A percentile compares a stretch with the other conserved stretches of the same genome.
Conservation (phyloP, 306 rosid genomes). For the Vigna radiata region DNA sequence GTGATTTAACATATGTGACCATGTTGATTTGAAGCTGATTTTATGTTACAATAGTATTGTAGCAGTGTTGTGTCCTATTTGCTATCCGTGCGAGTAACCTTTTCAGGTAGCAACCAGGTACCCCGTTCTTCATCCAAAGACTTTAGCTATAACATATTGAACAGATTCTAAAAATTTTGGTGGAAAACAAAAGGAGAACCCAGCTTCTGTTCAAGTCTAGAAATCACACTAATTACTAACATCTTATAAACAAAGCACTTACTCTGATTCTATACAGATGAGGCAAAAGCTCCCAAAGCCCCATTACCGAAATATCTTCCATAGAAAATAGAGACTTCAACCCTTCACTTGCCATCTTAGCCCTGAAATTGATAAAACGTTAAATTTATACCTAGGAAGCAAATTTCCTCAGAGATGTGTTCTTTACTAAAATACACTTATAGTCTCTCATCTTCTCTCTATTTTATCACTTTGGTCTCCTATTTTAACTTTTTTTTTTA, state of each 20-base stretch:
- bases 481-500: background rate
- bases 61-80: background rate
- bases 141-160: background rate
- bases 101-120: background rate
- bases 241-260: slow-evolving; percentile 43
- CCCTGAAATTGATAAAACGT: slow-evolving; percentile 54
- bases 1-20: background rate
- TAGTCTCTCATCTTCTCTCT: background rate
- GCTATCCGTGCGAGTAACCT: background rate
- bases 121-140: background rate
- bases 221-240: background rate
- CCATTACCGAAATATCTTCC: slow-evolving; percentile 92
- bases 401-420: background rate
- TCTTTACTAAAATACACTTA: no score
- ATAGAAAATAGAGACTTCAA: slow-evolving; percentile 73
- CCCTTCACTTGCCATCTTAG: slow-evolving; percentile 78
- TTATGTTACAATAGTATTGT: background rate
- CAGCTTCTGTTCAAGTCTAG: background rate
- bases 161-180: background rate
- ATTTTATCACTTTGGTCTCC: background rate
- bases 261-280: slow-evolving; percentile 73
- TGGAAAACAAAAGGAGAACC: background rate
- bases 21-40: background rate
- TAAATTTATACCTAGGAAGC: background rate
- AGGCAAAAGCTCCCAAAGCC: slow-evolving; percentile 89